Percentiles rank a stretch among this genome's conserved stretches.
Conservation (phyloP, 805 yeast genomes). For the Schwanniomyces polymorphus region DNA sequence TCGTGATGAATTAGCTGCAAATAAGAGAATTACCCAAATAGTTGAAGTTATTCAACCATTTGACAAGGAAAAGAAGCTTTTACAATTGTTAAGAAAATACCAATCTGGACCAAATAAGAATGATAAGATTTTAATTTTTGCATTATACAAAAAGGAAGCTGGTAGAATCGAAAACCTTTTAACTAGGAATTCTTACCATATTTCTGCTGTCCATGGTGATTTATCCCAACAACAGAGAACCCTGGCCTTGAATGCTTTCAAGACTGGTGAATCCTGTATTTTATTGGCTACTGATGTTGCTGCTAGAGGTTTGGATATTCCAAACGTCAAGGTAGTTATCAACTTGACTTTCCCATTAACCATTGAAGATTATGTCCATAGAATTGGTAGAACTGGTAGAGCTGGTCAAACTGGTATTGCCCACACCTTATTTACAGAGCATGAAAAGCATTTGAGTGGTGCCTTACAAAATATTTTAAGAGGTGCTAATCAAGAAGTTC, state of each 20-base stretch:
- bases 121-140: conserved; percentile 89
- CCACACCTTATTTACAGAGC: conserved; percentile 93
- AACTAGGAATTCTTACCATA: conserved; percentile 68
- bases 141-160: conserved; percentile 96
- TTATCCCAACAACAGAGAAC: conserved; percentile 90
- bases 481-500: conserved; percentile 94
- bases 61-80: conserved; percentile 73
- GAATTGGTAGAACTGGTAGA: conserved; percentile 98
- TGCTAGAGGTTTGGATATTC: conserved; percentile 96
- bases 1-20: conserved; percentile 91
- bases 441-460: conserved; percentile 94
- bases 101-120: conserved; percentile 62
- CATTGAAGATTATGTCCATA: conserved; percentile 94
- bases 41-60: conserved; percentile 85
- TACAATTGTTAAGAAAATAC: conserved; percentile 72
- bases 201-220: conserved; percentile 97
- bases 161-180: conserved; percentile 80
- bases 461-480: conserved; percentile 88
- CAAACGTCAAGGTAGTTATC: conserved; percentile 93
- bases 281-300: conserved; percentile 98
- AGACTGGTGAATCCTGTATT: conserved; percentile 70
- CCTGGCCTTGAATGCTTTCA: conserved; percentile 80
- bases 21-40: conserved; percentile 87
- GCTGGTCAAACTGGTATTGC: conserved; percentile 96
- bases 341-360: conserved; percentile 95